Conservation (phyloP, 192 early-diverging fungal species). For the Linnemannia schmuckeri region DNA sequence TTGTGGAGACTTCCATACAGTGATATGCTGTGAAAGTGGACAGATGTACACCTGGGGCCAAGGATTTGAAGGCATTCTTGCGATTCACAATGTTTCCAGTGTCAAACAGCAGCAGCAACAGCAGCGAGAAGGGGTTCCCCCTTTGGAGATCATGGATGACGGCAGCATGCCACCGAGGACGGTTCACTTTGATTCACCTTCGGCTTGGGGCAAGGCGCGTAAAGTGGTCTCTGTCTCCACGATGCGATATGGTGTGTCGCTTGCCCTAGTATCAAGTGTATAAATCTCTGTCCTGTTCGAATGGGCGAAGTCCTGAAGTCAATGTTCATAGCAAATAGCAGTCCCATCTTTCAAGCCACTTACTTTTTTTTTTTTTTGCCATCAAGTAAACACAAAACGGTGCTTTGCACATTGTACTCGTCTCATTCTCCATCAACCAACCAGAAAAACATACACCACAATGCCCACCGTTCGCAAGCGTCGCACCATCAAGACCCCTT, state of each 20-base stretch:
- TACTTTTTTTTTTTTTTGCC: slow-evolving; percentile 14
- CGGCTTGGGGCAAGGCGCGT: neutral
- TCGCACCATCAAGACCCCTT: slow-evolving; percentile 74
- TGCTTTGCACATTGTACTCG: neutral
- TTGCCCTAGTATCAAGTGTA: slow-evolving; percentile 22
- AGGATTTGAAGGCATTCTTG: slow-evolving; percentile 27
- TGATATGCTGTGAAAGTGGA: slow-evolving; percentile 27
- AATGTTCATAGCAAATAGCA: neutral
- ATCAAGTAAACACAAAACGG: neutral
- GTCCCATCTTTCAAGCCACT: neutral
- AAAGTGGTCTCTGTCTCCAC: slow-evolving; percentile 25
- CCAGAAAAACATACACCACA: neutral
- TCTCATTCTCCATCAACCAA: neutral
- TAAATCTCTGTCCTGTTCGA: neutral
- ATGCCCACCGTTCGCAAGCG: slow-evolving; percentile 75
- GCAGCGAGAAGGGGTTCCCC: no score
- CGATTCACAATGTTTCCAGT: slow-evolving; percentile 16
- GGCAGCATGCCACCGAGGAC: neutral
- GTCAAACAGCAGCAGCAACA: neutral
- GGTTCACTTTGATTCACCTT: neutral
- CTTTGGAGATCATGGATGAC: no score
- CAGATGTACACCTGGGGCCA: slow-evolving; percentile 44
- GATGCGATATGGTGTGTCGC: slow-evolving; percentile 25
- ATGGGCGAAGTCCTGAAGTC: neutral
- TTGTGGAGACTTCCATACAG: slow-evolving; percentile 48